These are phyloP conservation scores for Neurospora tetraspora DNA, from an alignment of 495 filamentous ascomycete genomes.

Conservation along the genomic window DNA sequence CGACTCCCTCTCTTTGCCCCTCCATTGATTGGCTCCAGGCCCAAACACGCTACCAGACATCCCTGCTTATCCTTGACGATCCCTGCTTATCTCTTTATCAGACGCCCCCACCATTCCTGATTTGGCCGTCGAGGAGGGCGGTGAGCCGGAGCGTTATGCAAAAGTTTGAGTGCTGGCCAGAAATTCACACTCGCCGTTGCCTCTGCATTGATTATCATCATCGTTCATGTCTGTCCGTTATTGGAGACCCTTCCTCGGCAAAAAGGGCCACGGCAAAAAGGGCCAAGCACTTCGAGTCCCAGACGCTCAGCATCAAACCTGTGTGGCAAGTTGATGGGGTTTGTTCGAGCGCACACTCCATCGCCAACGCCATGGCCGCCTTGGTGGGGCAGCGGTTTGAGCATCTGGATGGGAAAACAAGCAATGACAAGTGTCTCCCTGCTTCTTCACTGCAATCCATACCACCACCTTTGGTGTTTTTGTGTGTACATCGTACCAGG, in stretches of 20 bases:
- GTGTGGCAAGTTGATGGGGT: neutral
- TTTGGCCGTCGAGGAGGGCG: constrained; percentile 14
- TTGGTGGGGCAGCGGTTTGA: neutral
- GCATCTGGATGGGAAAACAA: neutral
- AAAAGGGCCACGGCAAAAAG: neutral
- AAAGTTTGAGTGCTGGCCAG: constrained; percentile 7
- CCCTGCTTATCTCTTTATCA: constrained; percentile 24
- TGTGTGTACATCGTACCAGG: neutral
- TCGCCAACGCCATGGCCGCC: neutral
- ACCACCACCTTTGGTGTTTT: neutral
- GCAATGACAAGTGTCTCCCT: too few relatives aligned
- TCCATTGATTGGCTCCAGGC: constrained; percentile 13
- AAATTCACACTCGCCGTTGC: neutral
- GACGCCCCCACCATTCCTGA: constrained; percentile 7
- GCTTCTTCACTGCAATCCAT: neutral
- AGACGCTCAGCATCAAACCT: neutral
- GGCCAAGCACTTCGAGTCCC: neutral
- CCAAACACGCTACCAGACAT: constrained; percentile 7
- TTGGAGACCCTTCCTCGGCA: neutral
- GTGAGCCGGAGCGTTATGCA: constrained; percentile 13
- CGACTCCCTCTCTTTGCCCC: constrained; percentile 7
- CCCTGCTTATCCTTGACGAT: constrained; percentile 12
- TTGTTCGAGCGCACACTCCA: neutral
- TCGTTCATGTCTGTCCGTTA: neutral
- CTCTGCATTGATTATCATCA: neutral